phyloP scores from a whole-genome alignment of 2,329 filamentous ascomycete species.

The Sclerotinia trifoliorum region DNA sequence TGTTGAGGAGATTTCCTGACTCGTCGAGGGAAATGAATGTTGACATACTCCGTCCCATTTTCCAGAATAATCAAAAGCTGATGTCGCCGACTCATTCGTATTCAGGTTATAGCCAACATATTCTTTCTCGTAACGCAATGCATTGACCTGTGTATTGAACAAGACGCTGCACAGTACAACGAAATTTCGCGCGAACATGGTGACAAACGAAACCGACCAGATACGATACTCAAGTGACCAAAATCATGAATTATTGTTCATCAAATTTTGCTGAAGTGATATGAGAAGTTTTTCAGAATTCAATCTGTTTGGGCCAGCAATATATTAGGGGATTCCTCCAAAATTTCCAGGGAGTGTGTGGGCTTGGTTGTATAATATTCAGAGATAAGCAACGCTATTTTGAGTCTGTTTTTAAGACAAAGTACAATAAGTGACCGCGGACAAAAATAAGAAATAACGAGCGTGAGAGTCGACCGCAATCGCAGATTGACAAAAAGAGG shows the following conservation, averaged over 20 bases:
- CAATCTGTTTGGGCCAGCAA: not conserved
- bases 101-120: conserved; percentile 47
- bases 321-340: conserved; percentile 5
- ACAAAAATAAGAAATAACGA: conserved; percentile 19
- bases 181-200: conserved; percentile 20
- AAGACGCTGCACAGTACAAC: conserved; percentile 18
- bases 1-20: not conserved
- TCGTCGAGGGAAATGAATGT: not conserved
- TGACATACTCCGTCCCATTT: conserved; percentile 45
- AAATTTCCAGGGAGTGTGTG: conserved; percentile 3
- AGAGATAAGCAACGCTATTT: conserved; percentile 6
- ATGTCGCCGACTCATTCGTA: conserved; percentile 53
- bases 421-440: not conserved
- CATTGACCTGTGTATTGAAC: conserved; percentile 20
- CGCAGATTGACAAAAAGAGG: conserved; percentile 20
- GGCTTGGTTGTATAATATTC: conserved; percentile 13
- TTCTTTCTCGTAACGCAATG: conserved; percentile 21
- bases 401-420: conserved; percentile 2
- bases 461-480: conserved; percentile 22
- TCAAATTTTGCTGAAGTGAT: conserved; percentile 1
- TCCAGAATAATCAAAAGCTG: conserved; percentile 58
- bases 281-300: not conserved
- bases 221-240: conserved; percentile 21
- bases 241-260: conserved; percentile 21
- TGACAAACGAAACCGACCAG: conserved; percentile 21